A percentile compares a stretch with the other conserved stretches of the same genome.
Evolutionary conservation across 1,284 basidiomycete genomes (phyloP).

Genomic region (Apiotrichum brassicae): DNA sequence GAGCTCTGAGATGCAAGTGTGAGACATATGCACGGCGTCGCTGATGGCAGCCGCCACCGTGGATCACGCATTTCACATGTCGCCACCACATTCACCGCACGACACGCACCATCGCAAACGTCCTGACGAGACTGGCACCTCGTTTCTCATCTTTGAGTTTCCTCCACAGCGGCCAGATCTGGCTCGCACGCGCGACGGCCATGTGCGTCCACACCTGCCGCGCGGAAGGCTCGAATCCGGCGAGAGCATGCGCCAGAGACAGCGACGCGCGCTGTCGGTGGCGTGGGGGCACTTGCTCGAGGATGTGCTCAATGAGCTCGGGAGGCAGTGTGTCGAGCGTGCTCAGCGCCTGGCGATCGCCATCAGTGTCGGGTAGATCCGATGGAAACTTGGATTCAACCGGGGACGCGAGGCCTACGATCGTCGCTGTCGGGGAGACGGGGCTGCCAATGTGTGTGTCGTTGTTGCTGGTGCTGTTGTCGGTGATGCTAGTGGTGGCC

Average conservation of each 20-base stretch:
- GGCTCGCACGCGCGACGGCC: conserved; percentile 23
- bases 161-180: conserved; percentile 35
- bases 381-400: too few species aligned
- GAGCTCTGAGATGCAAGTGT: not conserved
- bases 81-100: not conserved
- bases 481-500: not conserved
- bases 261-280: conserved; percentile 38
- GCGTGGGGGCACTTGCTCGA: conserved; percentile 34
- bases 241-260: conserved; percentile 26
- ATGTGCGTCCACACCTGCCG: conserved; percentile 39
- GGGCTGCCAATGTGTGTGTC: not conserved
- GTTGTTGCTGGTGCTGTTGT: not conserved
- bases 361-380: not conserved
- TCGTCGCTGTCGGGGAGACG: too few species aligned
- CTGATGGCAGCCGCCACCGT: too few species aligned
- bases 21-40: too few species aligned
- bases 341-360: not conserved
- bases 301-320: conserved; percentile 41
- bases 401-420: too few species aligned
- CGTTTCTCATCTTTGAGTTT: conserved; percentile 23
- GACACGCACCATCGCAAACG: conserved; percentile 24
- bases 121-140: conserved; percentile 19
- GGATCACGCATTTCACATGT: too few species aligned
- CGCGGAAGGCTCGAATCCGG: conserved; percentile 21
- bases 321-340: conserved; percentile 34